Base-by-base conservation (phyloP, 768 basidiomycete species). In the Cyclocybe cylindracea region DNA sequence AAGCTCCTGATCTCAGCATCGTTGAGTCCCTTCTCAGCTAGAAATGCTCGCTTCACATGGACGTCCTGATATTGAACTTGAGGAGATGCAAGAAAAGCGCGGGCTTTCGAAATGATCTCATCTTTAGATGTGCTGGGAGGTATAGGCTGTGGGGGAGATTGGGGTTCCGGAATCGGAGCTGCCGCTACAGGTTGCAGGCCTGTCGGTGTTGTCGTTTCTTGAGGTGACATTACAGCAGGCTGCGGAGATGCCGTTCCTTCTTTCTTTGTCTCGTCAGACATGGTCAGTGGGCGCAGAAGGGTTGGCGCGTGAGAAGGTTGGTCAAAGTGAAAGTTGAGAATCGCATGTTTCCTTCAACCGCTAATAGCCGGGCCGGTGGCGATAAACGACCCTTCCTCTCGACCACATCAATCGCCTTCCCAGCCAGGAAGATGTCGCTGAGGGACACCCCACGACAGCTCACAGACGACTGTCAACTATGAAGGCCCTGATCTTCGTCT, bases 11-110 rank as follows among this genome's bases (percentile, higher is more conserved):
- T 78, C 62, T 92, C 90, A 8, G 41, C 46, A 4, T 78, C 75
- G n/a, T 71, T 73, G 24, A 92, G 70, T 1, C 89, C 90, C 60
- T 91, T 91, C 58, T 89, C 87, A 0, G 61, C 61, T 10, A 92
- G 77, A 55, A 92, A 92, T 45, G 69, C 68, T 7, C 82, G 79
- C 61, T 89, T 89, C 2, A 80, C 76, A 1, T 64, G 49, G 0
- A 65, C 36, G 58, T 87, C 83, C 56, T 89, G 84, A 41, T 78
- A 66, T 10, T 75, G 73, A 16, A 88, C 76, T 60, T 87, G 84
- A 3, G 86, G 83, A 2, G 89, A 88, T 9, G 66, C 66, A 11
- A 92, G 71, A 63, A 92, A 91, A 9, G 77, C 57, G 18, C 85
- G 79, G 7, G 88, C 89, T 48, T 76, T 79, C 32, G 71, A 47